Base-by-base conservation (phyloP, 805 yeast species). In the Spathaspora girioi region DNA sequence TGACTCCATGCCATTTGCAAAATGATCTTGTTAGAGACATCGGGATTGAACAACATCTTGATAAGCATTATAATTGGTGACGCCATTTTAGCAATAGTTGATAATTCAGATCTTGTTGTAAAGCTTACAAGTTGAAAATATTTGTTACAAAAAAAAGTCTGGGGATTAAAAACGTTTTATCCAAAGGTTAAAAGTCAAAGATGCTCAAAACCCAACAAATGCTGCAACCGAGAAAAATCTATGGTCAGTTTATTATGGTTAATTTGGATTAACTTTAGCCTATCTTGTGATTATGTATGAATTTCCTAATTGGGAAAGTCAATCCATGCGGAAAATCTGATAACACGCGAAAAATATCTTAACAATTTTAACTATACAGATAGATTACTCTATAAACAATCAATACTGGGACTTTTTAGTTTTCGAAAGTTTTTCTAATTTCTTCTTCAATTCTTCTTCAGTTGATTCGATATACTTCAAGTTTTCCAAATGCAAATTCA, bases 401-500 rank as follows among this genome's bases (percentile, higher is more conserved):
- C 40, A 46, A 38, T 49, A 29, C 5, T 49, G 27, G 14, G 38
- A 41, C 31, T 52, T 55, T 45, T 59, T 62, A 8, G 48, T 50
- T 26, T 56, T 56, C 27, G 57, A 59, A 9, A 75, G 54, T 48
- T 66, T 64, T 38, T 77, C 80, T 53, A 94, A 66, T 66, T 89
- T 87, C 38, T 80, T 78, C 64, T 86, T 89, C 59, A 94, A 75
- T 20, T 73, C 73, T 17, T 77, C 77, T 48, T 96, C 89, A 55
- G 84, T 81, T 55, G 78, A 79, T 63, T 94, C 97, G 51, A 94
- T 81, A 77, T 92, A 91, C 64, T 85, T 90, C 69, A 94, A 78
- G 55, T 96, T 89, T 55, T 92, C 94, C 67, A 94, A 74, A 67
- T 94, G 98, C 45, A 89, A 82, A 64, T 93, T 92, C 63, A 94